These are phyloP conservation scores for Penicillium subrubescens DNA, from an alignment of 495 filamentous ascomycete species.

Conservation along the genomic window DNA sequence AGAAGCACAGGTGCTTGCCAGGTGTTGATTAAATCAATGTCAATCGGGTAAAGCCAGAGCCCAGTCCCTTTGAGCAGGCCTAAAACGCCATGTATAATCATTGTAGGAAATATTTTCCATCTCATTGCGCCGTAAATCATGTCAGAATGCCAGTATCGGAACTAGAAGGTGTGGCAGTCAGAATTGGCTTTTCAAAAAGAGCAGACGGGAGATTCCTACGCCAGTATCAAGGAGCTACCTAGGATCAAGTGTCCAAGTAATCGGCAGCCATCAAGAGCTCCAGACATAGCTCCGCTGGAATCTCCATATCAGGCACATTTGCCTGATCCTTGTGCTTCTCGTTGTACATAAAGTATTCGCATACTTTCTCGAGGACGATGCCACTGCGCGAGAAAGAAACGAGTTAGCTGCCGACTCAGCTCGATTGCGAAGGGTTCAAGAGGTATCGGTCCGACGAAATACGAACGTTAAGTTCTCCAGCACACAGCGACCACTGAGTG, in stretches of 20 bases:
- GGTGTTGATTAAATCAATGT: background rate
- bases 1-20: background rate
- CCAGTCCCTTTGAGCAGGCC: background rate
- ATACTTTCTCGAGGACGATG: constrained; percentile 83
- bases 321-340: constrained; percentile 74
- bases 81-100: constrained; percentile 17
- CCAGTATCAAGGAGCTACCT: background rate
- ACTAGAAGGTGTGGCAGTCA: background rate
- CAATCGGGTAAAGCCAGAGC: background rate
- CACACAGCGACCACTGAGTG: constrained; percentile 61
- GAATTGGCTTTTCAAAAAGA: background rate
- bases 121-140: constrained; percentile 26
- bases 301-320: constrained; percentile 90
- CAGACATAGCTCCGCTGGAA: constrained; percentile 73
- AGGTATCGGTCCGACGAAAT: background rate
- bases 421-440: background rate
- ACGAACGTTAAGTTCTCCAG: constrained; percentile 76
- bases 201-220: background rate
- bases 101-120: background rate
- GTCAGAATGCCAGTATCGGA: background rate
- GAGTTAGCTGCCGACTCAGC: constrained; percentile 3
- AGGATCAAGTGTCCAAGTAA: constrained; percentile 58
- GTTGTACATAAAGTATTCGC: constrained; percentile 89
- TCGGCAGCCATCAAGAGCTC: constrained; percentile 83
- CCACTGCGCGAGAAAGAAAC: constrained; percentile 53